Percentiles rank a stretch among this genome's conserved stretches.
Evolutionary conservation across 768 basidiomycete genomes (phyloP).

Genomic region (Collybia sp.): DNA sequence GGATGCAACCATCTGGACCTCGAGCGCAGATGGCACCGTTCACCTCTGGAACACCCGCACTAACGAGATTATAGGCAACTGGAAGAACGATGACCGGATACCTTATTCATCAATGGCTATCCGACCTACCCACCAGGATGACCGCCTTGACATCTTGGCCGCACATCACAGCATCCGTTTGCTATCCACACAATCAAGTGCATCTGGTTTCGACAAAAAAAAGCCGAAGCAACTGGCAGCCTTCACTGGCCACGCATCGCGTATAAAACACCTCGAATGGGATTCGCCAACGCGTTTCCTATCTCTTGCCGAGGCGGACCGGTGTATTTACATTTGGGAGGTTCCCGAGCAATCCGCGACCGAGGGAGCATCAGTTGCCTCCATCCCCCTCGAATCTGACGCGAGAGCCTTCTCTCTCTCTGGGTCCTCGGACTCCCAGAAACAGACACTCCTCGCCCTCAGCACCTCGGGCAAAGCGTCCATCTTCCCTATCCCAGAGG

Average conservation of each 20-base stretch:
- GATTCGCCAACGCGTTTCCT: slow-evolving; percentile 46
- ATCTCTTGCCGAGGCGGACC: slow-evolving; percentile 59
- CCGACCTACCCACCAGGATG: slow-evolving; percentile 33
- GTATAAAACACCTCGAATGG: slow-evolving; percentile 49
- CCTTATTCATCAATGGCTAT: slow-evolving; percentile 50
- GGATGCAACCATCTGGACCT: slow-evolving; percentile 45
- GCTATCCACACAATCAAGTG: slow-evolving; percentile 29
- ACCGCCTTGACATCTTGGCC: slow-evolving; percentile 41
- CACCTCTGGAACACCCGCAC: slow-evolving; percentile 54
- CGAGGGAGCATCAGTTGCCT: slow-evolving; percentile 53
- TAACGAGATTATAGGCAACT: slow-evolving; percentile 41
- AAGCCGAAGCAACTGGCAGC: slow-evolving; percentile 42
- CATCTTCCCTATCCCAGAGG: slow-evolving; percentile 48
- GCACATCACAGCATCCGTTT: slow-evolving; percentile 61
- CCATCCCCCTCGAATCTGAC: slow-evolving; percentile 60
- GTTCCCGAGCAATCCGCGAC: slow-evolving; percentile 31
- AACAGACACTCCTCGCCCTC: slow-evolving; percentile 45
- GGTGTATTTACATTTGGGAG: slow-evolving; percentile 61
- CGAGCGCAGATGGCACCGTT: slow-evolving; percentile 51
- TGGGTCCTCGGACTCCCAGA: slow-evolving; percentile 18
- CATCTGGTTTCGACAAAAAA: slow-evolving; percentile 23
- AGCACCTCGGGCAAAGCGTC: slow-evolving; percentile 57
- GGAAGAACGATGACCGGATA: slow-evolving; percentile 55
- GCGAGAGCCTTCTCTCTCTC: slow-evolving; percentile 41
- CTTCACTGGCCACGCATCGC: slow-evolving; percentile 65